A percentile compares a stretch with the other conserved stretches of the same genome.
phyloP scores from a whole-genome alignment of 768 basidiomycete species.

The Sistotremastrum niveocremeum region DNA sequence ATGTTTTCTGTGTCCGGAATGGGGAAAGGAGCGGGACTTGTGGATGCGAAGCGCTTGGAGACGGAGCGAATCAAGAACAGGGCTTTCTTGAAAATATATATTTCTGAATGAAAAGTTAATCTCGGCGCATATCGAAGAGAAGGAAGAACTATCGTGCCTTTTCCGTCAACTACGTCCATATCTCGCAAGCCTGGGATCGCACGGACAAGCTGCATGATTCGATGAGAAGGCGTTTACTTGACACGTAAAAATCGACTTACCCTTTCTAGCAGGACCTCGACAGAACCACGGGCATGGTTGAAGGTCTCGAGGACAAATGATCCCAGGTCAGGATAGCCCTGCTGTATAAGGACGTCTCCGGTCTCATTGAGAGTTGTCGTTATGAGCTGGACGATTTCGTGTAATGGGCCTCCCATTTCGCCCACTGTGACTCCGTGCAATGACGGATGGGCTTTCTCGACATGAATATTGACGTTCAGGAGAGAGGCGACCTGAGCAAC shows the following conservation, averaged over 20 bases:
- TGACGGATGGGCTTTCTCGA: slow-evolving; percentile 55
- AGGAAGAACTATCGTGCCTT: slow-evolving; percentile 31
- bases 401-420: slow-evolving; percentile 59
- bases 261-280: slow-evolving; percentile 50
- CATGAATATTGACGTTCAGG: slow-evolving; percentile 54
- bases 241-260: slow-evolving; percentile 24
- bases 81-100: slow-evolving; percentile 86
- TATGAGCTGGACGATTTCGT: slow-evolving; percentile 60
- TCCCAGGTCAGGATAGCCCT: slow-evolving; percentile 59
- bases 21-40: slow-evolving; percentile 41
- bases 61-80: slow-evolving; percentile 69
- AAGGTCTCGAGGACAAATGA: slow-evolving; percentile 60
- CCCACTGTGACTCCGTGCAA: slow-evolving; percentile 63
- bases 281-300: slow-evolving; percentile 24
- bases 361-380: slow-evolving; percentile 56
- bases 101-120: slow-evolving; percentile 27
- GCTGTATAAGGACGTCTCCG: slow-evolving; percentile 43
- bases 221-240: slow-evolving; percentile 2
- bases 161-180: slow-evolving; percentile 50
- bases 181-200: slow-evolving; percentile 77
- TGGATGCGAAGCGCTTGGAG: slow-evolving; percentile 47
- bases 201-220: slow-evolving; percentile 42
- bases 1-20: slow-evolving; percentile 43
- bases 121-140: neutral
- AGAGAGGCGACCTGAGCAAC: slow-evolving; percentile 54